Evolutionary conservation across 2,329 filamentous ascomycete species (phyloP).

Genomic region (Thermoascus crustaceus): DNA sequence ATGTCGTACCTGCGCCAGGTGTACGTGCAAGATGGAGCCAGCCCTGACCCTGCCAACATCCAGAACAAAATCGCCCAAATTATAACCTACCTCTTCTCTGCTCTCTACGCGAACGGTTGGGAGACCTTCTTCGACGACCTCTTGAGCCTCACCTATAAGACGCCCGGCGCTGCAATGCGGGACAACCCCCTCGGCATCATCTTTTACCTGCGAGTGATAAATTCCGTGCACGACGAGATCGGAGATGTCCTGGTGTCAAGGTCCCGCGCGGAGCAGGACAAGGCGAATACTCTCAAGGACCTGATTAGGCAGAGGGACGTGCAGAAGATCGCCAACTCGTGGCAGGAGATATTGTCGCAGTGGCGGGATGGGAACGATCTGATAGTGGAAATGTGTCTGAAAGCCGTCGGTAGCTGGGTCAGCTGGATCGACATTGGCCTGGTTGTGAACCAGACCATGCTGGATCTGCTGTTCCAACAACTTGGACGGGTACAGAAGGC

Average conservation of each 20-base stretch:
- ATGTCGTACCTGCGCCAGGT: slow-evolving; percentile 70
- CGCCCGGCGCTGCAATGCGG: slow-evolving; percentile 47
- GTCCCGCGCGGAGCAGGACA: slow-evolving; percentile 68
- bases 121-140: slow-evolving; percentile 87
- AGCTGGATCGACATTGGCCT: slow-evolving; percentile 97
- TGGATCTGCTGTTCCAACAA: slow-evolving; percentile 75
- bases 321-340: slow-evolving; percentile 76
- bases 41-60: slow-evolving; percentile 63
- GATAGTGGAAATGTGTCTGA: slow-evolving; percentile 79
- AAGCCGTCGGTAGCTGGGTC: slow-evolving; percentile 92
- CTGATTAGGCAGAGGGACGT: slow-evolving; percentile 79
- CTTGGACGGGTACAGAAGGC: slow-evolving; percentile 64
- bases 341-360: slow-evolving; percentile 79
- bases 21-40: slow-evolving; percentile 53
- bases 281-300: slow-evolving; percentile 86
- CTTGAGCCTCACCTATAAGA: slow-evolving; percentile 60
- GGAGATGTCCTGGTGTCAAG: slow-evolving; percentile 82
- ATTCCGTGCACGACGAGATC: slow-evolving; percentile 93
- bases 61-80: slow-evolving; percentile 98
- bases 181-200: slow-evolving; percentile 70
- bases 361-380: slow-evolving; percentile 64
- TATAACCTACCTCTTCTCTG: slow-evolving; percentile 84
- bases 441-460: slow-evolving; percentile 82
- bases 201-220: slow-evolving; percentile 80
- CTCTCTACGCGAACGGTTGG: slow-evolving; percentile 80